Evolutionary conservation across 2,329 filamentous ascomycete genomes (phyloP), one percentile per base, ranked within the genome.

Genomic region (Curvularia verruculosa): DNA sequence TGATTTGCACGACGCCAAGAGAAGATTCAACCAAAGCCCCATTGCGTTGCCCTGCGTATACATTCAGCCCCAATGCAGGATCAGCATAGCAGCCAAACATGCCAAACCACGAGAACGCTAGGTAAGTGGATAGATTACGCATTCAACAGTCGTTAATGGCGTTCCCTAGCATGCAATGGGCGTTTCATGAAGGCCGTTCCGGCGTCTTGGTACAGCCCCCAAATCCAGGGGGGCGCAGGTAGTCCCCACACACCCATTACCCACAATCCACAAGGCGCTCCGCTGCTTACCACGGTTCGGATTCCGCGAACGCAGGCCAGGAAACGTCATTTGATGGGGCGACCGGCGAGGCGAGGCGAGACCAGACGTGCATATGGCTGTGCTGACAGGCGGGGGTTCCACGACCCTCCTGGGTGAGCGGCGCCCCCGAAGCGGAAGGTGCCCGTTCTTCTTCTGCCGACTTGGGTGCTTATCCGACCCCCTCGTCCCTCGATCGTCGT

Each of bases 141-240:
- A 36, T 18, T 15, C 34, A 5, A 36, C n/a, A 18, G 15, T 15
- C n/a, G 47, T 40, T 39, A 56, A 47, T 56, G 54, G 49, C 29
- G 43, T 43, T 28, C n/a, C 18, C 49, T 43, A 44, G 45, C 36
- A 56, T 44, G 36, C 15, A 31, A 40, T 43, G 49, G 49, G 36
- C 39, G 54, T 57, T 57, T 57, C 54, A 57, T 37, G 28, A 18
- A 29, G 12, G 24, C 19, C 48, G 37, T 50, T 40, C 48, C 48
- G 36, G 24, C 3, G 24, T 50, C 48, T 50, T 50, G 48, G 47
- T 49, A 55, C 23, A 12, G 29, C 45, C 19, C 31, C 46, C 31
- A 49, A 49, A 24, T 43, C 44, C 43, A 56, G 54, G 54, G 54
- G 49, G 44, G 36, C 24, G 47, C 29, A 23, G 28, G 28, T 2